Percentiles rank a stretch among this genome's conserved stretches.
These are phyloP conservation scores for Collybia nuda DNA, from an alignment of 768 basidiomycete genomes.

Conservation along the genomic window DNA sequence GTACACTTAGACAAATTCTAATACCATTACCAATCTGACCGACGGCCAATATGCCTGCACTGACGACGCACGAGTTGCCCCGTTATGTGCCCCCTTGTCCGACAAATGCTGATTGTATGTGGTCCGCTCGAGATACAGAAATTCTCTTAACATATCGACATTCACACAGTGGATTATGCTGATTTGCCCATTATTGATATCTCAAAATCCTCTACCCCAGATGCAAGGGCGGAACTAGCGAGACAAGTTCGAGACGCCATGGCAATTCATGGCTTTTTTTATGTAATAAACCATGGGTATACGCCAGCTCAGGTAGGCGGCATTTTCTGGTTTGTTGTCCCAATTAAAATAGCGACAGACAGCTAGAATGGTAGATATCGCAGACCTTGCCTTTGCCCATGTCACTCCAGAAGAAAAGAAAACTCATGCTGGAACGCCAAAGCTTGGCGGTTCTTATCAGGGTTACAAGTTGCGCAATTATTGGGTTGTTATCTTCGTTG, in stretches of 20 bases:
- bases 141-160: not conserved
- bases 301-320: constrained; percentile 32
- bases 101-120: constrained; percentile 25
- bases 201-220: constrained; percentile 32
- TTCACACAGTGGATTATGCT: constrained; percentile 34
- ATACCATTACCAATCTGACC: too few relatives aligned
- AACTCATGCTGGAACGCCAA: constrained; percentile 34
- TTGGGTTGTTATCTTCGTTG: constrained; percentile 42
- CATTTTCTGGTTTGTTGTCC: not conserved
- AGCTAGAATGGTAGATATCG: constrained; percentile 46
- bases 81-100: constrained; percentile 31
- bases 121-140: constrained; percentile 1
- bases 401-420: constrained; percentile 43
- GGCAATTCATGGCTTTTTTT: constrained; percentile 44
- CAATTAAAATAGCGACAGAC: constrained; percentile 24
- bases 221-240: constrained; percentile 37
- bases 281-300: constrained; percentile 48
- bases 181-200: constrained; percentile 56
- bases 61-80: constrained; percentile 23
- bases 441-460: constrained; percentile 45
- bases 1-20: too few relatives aligned
- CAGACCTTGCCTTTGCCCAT: constrained; percentile 39
- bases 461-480: constrained; percentile 54
- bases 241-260: constrained; percentile 45
- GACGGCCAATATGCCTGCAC: constrained; percentile 19